Conservation (phyloP, 2,329 filamentous ascomycete genomes). For the Colletotrichum plurivorum region DNA sequence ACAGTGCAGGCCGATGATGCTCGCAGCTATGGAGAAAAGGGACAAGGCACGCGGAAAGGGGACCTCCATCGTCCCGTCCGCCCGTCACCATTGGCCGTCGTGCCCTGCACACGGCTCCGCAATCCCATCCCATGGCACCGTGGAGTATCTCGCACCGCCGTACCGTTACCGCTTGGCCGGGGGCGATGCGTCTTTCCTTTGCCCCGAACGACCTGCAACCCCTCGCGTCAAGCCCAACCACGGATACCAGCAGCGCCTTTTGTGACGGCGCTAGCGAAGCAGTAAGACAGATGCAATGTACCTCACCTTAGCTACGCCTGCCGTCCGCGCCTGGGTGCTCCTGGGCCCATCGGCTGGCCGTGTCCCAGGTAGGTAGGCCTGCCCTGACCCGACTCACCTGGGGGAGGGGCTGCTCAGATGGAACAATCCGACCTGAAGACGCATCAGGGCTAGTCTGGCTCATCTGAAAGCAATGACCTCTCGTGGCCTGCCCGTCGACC, state of each 20-base stretch:
- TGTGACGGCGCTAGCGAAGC: not conserved
- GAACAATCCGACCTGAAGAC: too few species aligned
- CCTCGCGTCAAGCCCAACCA: conserved; percentile 25
- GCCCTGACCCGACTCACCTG: not conserved
- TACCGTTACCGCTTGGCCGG: conserved; percentile 40
- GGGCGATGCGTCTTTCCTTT: conserved; percentile 39
- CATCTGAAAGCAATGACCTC: conserved; percentile 7
- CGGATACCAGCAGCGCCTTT: conserved; percentile 1
- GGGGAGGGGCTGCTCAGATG: conserved; percentile 12
- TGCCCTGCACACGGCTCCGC: conserved; percentile 24
- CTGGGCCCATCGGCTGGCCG: conserved; percentile 32
- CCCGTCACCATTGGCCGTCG: conserved; percentile 21
- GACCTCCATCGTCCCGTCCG: conserved; percentile 19
- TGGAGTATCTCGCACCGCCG: conserved; percentile 7
- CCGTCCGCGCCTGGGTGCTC: conserved; percentile 32
- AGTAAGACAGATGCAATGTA: conserved; percentile 2
- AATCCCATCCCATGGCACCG: conserved; percentile 23
- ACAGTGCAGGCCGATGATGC: conserved; percentile 35
- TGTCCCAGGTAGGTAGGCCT: conserved; percentile 4
- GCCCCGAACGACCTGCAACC: conserved; percentile 39
- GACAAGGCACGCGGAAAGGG: conserved; percentile 35
- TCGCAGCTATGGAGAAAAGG: conserved; percentile 33
- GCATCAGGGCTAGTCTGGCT: conserved; percentile 11
- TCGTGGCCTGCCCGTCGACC: conserved; percentile 11
- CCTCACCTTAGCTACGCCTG: conserved; percentile 13